Conservation (phyloP, 495 filamentous ascomycete genomes). For the Penicillium silybi region DNA sequence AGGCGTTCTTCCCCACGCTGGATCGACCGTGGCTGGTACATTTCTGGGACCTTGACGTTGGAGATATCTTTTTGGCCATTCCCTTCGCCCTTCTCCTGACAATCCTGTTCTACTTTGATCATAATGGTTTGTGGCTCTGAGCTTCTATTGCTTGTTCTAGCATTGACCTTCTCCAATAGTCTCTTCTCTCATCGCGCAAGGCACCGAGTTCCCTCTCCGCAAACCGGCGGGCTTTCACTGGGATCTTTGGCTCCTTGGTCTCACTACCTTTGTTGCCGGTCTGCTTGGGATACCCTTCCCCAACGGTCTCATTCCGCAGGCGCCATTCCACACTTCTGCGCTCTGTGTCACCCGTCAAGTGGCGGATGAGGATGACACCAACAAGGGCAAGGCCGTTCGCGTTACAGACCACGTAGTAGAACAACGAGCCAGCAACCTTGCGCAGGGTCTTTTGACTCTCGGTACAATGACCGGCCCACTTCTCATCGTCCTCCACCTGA, state of each 20-base stretch:
- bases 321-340: conserved; percentile 85
- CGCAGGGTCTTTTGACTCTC: conserved; percentile 76
- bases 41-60: conserved; percentile 79
- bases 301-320: conserved; percentile 90
- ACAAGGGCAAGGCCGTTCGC: conserved; percentile 60
- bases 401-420: conserved; percentile 76
- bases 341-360: conserved; percentile 70
- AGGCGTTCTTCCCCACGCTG: conserved; percentile 76
- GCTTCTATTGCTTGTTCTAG: not conserved
- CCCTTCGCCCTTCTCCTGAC: conserved; percentile 85
- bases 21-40: conserved; percentile 78
- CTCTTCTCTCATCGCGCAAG: conserved; percentile 85
- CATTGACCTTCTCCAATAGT: conserved; percentile 39
- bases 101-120: conserved; percentile 90
- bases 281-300: conserved; percentile 85
- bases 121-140: conserved; percentile 57
- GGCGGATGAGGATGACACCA: conserved; percentile 52
- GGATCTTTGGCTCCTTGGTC: conserved; percentile 88
- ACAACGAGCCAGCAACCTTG: conserved; percentile 83
- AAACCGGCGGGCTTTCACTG: conserved; percentile 97
- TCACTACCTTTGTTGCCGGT: conserved; percentile 81
- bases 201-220: conserved; percentile 82
- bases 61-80: conserved; percentile 79
- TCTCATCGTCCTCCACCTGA: conserved; percentile 74
- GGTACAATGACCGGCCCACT: conserved; percentile 87